Evolutionary conservation across 2,329 filamentous ascomycete species (phyloP).

Genomic region (Apiospora malaysiana): DNA sequence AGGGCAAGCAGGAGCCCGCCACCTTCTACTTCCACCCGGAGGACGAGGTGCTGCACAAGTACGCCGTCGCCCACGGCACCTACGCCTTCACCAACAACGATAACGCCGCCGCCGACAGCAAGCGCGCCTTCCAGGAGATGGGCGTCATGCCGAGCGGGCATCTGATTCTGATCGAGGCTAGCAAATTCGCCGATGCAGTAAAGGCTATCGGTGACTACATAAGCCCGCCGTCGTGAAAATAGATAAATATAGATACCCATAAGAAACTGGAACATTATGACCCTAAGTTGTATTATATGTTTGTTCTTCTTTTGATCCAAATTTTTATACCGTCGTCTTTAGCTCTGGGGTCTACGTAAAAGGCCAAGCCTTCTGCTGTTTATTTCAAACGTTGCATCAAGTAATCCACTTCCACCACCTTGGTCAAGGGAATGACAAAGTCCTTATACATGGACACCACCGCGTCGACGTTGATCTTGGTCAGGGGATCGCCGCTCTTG

Average conservation of each 20-base stretch:
- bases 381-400: constrained; percentile 73
- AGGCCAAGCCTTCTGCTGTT: neutral
- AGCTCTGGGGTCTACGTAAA: neutral
- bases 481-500: constrained; percentile 53
- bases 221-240: constrained; percentile 49
- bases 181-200: constrained; percentile 76
- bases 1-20: constrained; percentile 66
- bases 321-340: neutral
- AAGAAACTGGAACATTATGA: constrained; percentile 21
- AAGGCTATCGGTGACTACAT: constrained; percentile 79
- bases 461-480: constrained; percentile 90
- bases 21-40: constrained; percentile 94
- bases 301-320: neutral
- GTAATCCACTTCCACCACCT: constrained; percentile 97
- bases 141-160: constrained; percentile 85
- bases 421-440: constrained; percentile 96
- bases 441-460: constrained; percentile 90
- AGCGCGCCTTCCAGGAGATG: constrained; percentile 91
- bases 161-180: constrained; percentile 84
- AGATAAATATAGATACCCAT: constrained; percentile 28
- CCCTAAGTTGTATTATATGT: too few relatives aligned
- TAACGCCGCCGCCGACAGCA: constrained; percentile 85
- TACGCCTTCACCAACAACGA: constrained; percentile 84
- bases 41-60: constrained; percentile 84
- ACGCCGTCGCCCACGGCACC: constrained; percentile 72